These are phyloP conservation scores for Lentinula aciculospora DNA, from an alignment of 768 basidiomycete species.

Conservation along the genomic window DNA sequence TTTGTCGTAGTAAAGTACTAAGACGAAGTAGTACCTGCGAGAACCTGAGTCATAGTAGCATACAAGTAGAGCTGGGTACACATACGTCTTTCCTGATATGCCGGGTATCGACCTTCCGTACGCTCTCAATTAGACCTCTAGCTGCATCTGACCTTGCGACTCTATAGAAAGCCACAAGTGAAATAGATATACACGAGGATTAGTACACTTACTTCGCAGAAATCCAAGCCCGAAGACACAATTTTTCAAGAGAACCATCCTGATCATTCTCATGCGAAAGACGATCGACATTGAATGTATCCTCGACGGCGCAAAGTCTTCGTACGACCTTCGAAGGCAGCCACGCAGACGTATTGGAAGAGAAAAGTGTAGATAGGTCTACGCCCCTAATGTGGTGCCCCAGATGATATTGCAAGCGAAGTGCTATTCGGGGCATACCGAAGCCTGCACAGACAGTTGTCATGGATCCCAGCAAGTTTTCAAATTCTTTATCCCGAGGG, in stretches of 20 bases:
- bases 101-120: slow-evolving; percentile 13
- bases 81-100: slow-evolving; percentile 16
- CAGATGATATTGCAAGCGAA: slow-evolving; percentile 23
- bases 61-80: neutral
- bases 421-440: slow-evolving; percentile 26
- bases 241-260: slow-evolving; percentile 13
- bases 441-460: slow-evolving; percentile 26
- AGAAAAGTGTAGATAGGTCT: slow-evolving; percentile 28
- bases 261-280: slow-evolving; percentile 23
- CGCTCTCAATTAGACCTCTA: neutral
- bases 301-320: slow-evolving; percentile 1
- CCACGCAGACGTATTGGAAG: slow-evolving; percentile 16
- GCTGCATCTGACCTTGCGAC: slow-evolving; percentile 13
- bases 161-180: slow-evolving; percentile 12
- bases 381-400: slow-evolving; percentile 25
- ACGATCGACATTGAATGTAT: slow-evolving; percentile 12
- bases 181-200: neutral
- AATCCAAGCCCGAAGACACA: slow-evolving; percentile 34
- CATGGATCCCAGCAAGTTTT: slow-evolving; percentile 11
- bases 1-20: slow-evolving; percentile 22
- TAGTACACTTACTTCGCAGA: slow-evolving; percentile 19
- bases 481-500: slow-evolving; percentile 9
- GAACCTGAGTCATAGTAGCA: neutral
- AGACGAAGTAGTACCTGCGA: slow-evolving; percentile 26
- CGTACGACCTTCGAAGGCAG: slow-evolving; percentile 20